Conservation (phyloP, 2,329 filamentous ascomycete species). For the Neurospora sp. region DNA sequence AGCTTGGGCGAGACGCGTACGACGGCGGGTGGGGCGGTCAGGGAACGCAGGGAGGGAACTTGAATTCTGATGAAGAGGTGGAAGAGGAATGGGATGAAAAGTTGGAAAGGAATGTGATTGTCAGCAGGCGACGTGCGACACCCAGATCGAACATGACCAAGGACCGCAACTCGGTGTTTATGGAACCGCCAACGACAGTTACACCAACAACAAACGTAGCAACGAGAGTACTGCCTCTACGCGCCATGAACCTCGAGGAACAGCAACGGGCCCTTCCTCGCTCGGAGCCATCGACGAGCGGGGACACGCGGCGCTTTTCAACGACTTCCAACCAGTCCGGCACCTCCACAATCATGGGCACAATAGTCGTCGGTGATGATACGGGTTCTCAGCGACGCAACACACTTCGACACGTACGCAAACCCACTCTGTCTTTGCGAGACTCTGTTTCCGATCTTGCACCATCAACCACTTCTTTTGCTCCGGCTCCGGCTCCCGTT, state of each 20-base stretch:
- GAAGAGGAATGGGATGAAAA: slow-evolving; percentile 47
- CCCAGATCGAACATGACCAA: slow-evolving; percentile 19
- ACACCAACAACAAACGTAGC: slow-evolving; percentile 36
- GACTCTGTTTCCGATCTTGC: slow-evolving; percentile 34
- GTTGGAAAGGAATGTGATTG: slow-evolving; percentile 41
- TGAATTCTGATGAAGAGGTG: slow-evolving; percentile 30
- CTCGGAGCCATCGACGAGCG: slow-evolving; percentile 30
- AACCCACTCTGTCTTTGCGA: slow-evolving; percentile 37
- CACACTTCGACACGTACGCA: slow-evolving; percentile 52
- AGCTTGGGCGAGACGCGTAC: slow-evolving; percentile 29
- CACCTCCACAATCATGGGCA: slow-evolving; percentile 47
- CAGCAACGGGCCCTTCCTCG: slow-evolving; percentile 23
- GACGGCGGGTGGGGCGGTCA: slow-evolving; percentile 46
- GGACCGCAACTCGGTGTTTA: slow-evolving; percentile 26
- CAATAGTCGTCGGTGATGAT: slow-evolving; percentile 39
- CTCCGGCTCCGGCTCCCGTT: slow-evolving; percentile 30
- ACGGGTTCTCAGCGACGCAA: slow-evolving; percentile 35
- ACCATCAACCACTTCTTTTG: slow-evolving; percentile 11
- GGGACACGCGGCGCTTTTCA: slow-evolving; percentile 40
- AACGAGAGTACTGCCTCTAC: background rate
- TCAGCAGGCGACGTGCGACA: slow-evolving; percentile 34
- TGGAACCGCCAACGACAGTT: background rate
- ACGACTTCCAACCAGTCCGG: slow-evolving; percentile 44
- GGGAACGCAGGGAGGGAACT: slow-evolving; percentile 5
- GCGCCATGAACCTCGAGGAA: background rate